phyloP scores from a whole-genome alignment of 2,329 filamentous ascomycete genomes.

The Verticillium isaacii region DNA sequence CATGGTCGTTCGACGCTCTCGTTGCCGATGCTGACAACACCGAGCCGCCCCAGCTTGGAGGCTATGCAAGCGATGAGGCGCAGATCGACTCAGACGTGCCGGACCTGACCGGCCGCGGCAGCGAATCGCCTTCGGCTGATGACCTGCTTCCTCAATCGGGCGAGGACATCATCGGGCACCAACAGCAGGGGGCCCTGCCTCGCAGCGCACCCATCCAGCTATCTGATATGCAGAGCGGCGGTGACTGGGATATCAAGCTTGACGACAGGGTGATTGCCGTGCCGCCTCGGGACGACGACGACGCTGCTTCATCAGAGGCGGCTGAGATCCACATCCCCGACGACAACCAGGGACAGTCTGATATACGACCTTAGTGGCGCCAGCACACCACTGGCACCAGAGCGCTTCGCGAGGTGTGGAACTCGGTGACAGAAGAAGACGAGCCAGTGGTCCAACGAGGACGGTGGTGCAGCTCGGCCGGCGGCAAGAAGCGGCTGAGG shows the following conservation, averaged over 20 bases:
- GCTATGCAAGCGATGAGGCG: slow-evolving; percentile 37
- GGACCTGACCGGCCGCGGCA: slow-evolving; percentile 23
- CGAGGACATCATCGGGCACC: slow-evolving; percentile 2
- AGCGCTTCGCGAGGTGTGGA: neutral
- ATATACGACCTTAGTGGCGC: neutral
- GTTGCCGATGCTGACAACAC: slow-evolving; percentile 21
- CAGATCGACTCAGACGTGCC: slow-evolving; percentile 32
- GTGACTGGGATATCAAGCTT: slow-evolving; percentile 27
- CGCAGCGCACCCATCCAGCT: slow-evolving; percentile 6
- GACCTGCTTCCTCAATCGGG: neutral
- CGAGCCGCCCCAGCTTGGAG: slow-evolving; percentile 24
- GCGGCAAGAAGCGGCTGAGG: neutral
- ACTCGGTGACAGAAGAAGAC: neutral
- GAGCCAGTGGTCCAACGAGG: neutral
- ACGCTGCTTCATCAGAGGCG: slow-evolving; percentile 37
- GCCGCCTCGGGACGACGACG: slow-evolving; percentile 25
- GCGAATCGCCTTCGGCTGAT: slow-evolving; percentile 12
- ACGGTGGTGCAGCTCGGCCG: neutral
- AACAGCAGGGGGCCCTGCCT: neutral
- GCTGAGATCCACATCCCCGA: slow-evolving; percentile 46
- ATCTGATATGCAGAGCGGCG: slow-evolving; percentile 22
- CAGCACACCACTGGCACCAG: neutral
- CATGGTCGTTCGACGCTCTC: slow-evolving; percentile 43
- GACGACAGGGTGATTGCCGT: slow-evolving; percentile 32
- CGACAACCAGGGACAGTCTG: slow-evolving; percentile 19